Evolutionary conservation across 2,329 filamentous ascomycete species (phyloP).

Genomic region (Chaetothyriales sp.): DNA sequence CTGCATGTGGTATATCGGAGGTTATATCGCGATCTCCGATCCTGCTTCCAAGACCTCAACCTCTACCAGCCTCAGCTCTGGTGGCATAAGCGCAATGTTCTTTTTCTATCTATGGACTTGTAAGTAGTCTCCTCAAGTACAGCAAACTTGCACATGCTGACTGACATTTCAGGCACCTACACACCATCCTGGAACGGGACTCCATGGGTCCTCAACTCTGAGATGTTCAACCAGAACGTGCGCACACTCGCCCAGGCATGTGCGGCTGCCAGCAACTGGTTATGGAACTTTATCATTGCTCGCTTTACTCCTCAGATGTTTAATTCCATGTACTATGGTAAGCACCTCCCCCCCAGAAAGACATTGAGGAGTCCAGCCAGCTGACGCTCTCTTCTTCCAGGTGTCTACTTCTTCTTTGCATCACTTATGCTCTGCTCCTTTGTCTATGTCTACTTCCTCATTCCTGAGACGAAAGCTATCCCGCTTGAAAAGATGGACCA

Average conservation of each 20-base stretch:
- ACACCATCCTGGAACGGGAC: conserved; percentile 60
- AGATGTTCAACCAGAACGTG: conserved; percentile 62
- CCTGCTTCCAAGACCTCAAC: conserved; percentile 18
- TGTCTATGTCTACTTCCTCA: conserved; percentile 47
- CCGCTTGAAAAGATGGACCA: conserved; percentile 53
- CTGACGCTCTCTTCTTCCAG: conserved; percentile 24
- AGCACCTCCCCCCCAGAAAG: conserved; percentile 7
- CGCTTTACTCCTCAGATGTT: conserved; percentile 40
- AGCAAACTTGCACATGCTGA: neutral
- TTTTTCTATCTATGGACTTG: conserved; percentile 62
- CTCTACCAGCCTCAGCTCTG: conserved; percentile 28
- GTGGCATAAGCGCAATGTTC: conserved; percentile 45
- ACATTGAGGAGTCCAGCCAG: conserved; percentile 4
- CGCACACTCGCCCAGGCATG: conserved; percentile 58
- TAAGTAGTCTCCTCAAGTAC: neutral
- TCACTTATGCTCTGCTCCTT: conserved; percentile 45
- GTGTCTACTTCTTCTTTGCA: conserved; percentile 58
- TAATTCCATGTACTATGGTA: conserved; percentile 30
- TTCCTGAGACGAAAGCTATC: conserved; percentile 54
- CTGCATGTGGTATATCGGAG: conserved; percentile 53
- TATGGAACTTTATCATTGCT: conserved; percentile 56
- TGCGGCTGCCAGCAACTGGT: conserved; percentile 59
- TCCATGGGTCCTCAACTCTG: conserved; percentile 49
- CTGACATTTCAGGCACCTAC: conserved; percentile 41
- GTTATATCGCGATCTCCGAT: conserved; percentile 42